Evolutionary conservation across 2,329 filamentous ascomycete species (phyloP).

Genomic region (Colletotrichum lentis): DNA sequence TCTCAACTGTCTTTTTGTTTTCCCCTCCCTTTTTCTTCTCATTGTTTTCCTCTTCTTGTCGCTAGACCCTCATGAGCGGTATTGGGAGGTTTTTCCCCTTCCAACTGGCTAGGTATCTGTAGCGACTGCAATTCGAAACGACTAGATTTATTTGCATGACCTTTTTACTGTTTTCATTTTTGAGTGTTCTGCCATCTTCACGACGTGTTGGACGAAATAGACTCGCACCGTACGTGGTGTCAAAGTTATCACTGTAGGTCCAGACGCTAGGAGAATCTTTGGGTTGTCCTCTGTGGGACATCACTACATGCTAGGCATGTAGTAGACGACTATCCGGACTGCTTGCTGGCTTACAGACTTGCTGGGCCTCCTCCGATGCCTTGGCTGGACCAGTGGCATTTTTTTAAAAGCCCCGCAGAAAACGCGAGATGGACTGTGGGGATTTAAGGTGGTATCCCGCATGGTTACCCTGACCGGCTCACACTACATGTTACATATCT

Average conservation of each 20-base stretch:
- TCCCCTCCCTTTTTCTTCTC: neutral
- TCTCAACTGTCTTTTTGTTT: neutral
- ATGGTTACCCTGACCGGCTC: too few relatives aligned
- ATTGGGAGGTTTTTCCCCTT: too few relatives aligned
- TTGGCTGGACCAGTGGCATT: slow-evolving; percentile 1
- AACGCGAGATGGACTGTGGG: slow-evolving; percentile 12
- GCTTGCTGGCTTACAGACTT: too few relatives aligned
- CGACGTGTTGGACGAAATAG: neutral
- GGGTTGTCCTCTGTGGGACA: neutral
- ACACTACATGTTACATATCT: neutral
- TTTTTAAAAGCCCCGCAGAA: neutral
- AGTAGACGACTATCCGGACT: neutral
- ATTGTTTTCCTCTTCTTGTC: neutral
- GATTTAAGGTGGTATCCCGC: slow-evolving; percentile 12
- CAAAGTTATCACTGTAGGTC: neutral
- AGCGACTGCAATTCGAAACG: slow-evolving; percentile 10
- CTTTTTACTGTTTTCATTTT: neutral
- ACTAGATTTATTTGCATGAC: neutral
- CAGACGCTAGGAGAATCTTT: neutral
- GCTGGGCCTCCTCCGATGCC: neutral
- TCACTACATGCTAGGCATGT: too few relatives aligned
- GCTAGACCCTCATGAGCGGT: neutral
- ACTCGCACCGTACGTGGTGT: neutral
- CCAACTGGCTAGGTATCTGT: neutral
- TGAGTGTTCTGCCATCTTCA: too few relatives aligned